phyloP scores from a whole-genome alignment of 148 eudicot genomes.

The Vaccinium darrowii region DNA sequence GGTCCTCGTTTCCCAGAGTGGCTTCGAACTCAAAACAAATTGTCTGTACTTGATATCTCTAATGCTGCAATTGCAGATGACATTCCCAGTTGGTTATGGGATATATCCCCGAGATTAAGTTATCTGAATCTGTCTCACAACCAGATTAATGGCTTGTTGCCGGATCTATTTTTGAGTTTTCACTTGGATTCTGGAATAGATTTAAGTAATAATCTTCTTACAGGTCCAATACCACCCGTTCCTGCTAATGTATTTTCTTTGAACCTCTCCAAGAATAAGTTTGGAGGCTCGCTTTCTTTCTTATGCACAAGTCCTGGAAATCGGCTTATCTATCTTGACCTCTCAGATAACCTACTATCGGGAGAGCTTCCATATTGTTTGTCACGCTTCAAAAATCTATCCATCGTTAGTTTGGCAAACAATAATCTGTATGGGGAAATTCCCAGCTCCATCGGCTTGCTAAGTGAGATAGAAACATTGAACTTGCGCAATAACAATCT shows the following conservation, averaged over 20 bases:
- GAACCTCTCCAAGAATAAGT: slow-evolving; percentile 15
- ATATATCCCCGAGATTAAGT: background rate
- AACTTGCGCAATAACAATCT: too few species aligned
- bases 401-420: too few species aligned
- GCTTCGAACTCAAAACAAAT: background rate
- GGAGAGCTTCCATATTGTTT: slow-evolving; percentile 9
- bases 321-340: background rate
- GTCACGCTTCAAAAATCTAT: background rate
- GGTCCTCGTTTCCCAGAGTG: slow-evolving; percentile 23
- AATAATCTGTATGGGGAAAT: too few species aligned
- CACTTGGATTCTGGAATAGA: background rate
- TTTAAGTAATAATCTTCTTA: slow-evolving; percentile 20
- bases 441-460: too few species aligned
- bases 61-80: background rate
- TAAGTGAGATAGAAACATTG: too few species aligned
- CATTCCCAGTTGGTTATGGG: slow-evolving; percentile 12
- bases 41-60: slow-evolving; percentile 9
- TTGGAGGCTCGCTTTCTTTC: background rate
- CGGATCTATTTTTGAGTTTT: background rate
- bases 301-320: background rate
- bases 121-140: slow-evolving; percentile 24
- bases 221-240: slow-evolving; percentile 16
- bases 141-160: slow-evolving; percentile 14
- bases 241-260: background rate
- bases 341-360: slow-evolving; percentile 8